Evolutionary conservation across 164 flowering plant species (phyloP), one percentile per base, ranked within the genome.

Genomic region (Nymphaea thermarum): DNA sequence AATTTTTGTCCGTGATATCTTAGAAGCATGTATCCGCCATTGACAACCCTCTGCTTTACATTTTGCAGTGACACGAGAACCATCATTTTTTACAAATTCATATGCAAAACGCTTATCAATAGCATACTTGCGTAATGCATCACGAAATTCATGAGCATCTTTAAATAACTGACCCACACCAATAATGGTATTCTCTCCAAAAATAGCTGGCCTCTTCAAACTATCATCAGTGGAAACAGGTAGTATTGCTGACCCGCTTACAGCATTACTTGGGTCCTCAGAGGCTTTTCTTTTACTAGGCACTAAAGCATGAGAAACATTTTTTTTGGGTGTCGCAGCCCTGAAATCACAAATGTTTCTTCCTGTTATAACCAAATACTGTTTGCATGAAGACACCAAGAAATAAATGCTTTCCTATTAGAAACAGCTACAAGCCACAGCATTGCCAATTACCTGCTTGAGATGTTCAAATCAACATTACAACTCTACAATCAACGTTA

Each of bases 121-220:
- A 63, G 97, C 85, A 76, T 88, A 91, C 72, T 80, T 87, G 47
- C 86, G 82, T 73, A 91, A 65, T 0, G 87, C 66, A 72, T 87
- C 91, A 43, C 91, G 87, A 63, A 91, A 86, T 43, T 87, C 90
- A 64, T 71, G 74, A 51, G 82, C 85, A 70, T 83, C 75, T 60
- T 73, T 82, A 73, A 90, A 90, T 63, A 86, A 73, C 77, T 90
- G 97, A 36, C 88, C 93, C 53, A 86, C 91, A 60, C 92, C 94
- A 15, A 89, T 77, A 41, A 89, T 89, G 63, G 80, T 75, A 55
- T 81, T 79, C 69, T 80, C 87, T 91, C 96, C 85, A 25, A 78
- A 71, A 42, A 73, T 81, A 45, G 82, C 77, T 55, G 78, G 68
- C 25, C 70, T 69, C 53, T 77, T 82, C 42, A 70, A 72, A 57